Conservation (phyloP, 2,329 filamentous ascomycete genomes). For the Microcyclospora pomicola region DNA sequence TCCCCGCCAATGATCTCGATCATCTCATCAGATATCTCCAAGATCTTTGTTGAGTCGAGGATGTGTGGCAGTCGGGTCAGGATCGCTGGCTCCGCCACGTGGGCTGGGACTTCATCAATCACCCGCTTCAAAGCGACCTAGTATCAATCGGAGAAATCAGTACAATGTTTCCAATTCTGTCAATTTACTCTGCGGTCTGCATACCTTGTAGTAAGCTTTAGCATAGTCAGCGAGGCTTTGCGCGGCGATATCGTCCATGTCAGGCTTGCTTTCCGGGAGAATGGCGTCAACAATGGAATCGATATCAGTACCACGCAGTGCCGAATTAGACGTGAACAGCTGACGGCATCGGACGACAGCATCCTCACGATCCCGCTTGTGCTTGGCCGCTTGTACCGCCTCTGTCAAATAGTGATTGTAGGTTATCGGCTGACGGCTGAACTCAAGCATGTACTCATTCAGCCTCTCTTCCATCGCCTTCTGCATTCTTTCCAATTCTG, state of each 20-base stretch:
- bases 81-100: slow-evolving; percentile 3
- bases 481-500: not conserved
- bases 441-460: not conserved
- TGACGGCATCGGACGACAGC: too few species aligned
- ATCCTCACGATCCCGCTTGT: too few species aligned
- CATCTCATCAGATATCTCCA: slow-evolving; percentile 2
- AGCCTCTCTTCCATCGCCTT: slow-evolving; percentile 1
- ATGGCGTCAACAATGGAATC: not conserved
- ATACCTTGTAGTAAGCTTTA: slow-evolving; percentile 4
- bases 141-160: not conserved
- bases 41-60: slow-evolving; percentile 4
- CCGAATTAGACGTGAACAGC: too few species aligned
- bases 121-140: slow-evolving; percentile 5
- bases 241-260: slow-evolving; percentile 4
- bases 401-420: slow-evolving; percentile 25
- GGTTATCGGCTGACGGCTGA: slow-evolving; percentile 16
- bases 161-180: too few species aligned
- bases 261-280: not conserved
- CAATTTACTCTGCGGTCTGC: not conserved
- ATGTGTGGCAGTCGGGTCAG: slow-evolving; percentile 1
- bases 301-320: too few species aligned
- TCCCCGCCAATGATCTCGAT: slow-evolving; percentile 3
- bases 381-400: slow-evolving; percentile 20
- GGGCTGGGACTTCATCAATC: slow-evolving; percentile 4
- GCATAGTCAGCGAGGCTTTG: slow-evolving; percentile 4